Conservation (phyloP, 2,329 filamentous ascomycete species). For the Fusarium sp. region DNA sequence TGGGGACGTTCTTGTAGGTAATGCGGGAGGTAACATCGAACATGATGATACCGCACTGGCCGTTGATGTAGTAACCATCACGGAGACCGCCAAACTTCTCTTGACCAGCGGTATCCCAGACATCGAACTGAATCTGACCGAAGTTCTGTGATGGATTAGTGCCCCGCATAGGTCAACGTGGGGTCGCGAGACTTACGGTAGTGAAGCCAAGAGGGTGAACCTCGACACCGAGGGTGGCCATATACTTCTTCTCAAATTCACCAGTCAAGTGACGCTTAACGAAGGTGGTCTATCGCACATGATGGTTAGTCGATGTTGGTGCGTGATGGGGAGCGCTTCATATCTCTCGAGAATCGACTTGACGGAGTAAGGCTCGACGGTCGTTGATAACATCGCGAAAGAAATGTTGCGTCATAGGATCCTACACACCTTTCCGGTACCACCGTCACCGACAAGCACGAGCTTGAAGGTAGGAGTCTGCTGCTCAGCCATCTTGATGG, state of each 20-base stretch:
- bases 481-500: slow-evolving; percentile 69
- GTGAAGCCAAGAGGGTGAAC: slow-evolving; percentile 98
- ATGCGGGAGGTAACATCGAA: slow-evolving; percentile 99
- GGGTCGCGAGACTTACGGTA: slow-evolving; percentile 75
- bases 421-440: slow-evolving; percentile 90
- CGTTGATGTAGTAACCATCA: slow-evolving; percentile 99
- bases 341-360: slow-evolving; percentile 23
- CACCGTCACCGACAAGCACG: slow-evolving; percentile 98
- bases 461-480: slow-evolving; percentile 94
- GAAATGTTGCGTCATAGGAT: slow-evolving; percentile 32
- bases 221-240: slow-evolving; percentile 98
- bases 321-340: slow-evolving; percentile 12
- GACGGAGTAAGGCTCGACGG: slow-evolving; percentile 38
- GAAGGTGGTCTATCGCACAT: slow-evolving; percentile 86
- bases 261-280: slow-evolving; percentile 99
- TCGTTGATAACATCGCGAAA: slow-evolving; percentile 35
- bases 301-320: slow-evolving; percentile 33
- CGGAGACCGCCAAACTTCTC: slow-evolving; percentile 99
- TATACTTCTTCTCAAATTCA: slow-evolving; percentile 99
- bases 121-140: slow-evolving; percentile 97
- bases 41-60: slow-evolving; percentile 99
- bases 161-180: slow-evolving; percentile 35
- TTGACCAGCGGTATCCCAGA: slow-evolving; percentile 98
- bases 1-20: slow-evolving; percentile 99
- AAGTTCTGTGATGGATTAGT: slow-evolving; percentile 74